A percentile compares a stretch with the other conserved stretches of the same genome.
Evolutionary conservation across 176 grass and related monocot species (phyloP).

Genomic region (Ensete glaucum): DNA sequence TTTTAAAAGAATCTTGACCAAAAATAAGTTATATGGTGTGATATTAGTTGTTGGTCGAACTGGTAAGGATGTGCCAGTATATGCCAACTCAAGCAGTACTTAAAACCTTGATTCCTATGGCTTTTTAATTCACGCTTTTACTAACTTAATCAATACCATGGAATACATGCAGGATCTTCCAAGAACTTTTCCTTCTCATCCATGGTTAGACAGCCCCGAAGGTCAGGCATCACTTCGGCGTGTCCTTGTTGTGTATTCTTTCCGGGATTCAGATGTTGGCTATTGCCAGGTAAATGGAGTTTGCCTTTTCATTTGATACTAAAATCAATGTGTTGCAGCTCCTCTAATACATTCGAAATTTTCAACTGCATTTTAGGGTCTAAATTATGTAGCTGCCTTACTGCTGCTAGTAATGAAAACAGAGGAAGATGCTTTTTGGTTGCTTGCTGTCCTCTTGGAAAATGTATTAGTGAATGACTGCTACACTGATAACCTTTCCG

Average conservation of each 20-base stretch:
- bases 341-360: background rate
- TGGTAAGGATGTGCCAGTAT: too few relatives aligned
- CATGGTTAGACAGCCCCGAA: conserved; percentile 72
- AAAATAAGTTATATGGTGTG: too few relatives aligned
- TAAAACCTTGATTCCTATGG: background rate
- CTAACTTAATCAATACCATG: background rate
- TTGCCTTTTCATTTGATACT: background rate
- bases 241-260: conserved; percentile 91
- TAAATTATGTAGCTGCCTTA: conserved; percentile 94
- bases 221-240: conserved; percentile 84
- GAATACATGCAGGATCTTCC: conserved; percentile 63
- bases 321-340: background rate
- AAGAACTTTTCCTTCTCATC: conserved; percentile 86
- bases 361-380: conserved; percentile 41
- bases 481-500: conserved; percentile 90
- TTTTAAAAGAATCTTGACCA: too few relatives aligned
- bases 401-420: conserved; percentile 80
- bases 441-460: conserved; percentile 88
- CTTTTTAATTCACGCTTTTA: background rate
- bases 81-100: too few relatives aligned
- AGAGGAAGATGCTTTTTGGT: conserved; percentile 97
- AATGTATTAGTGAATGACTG: conserved; percentile 95
- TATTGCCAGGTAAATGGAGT: conserved; percentile 67
- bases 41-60: too few relatives aligned
- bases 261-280: conserved; percentile 97